These are phyloP conservation scores for Hapsidospora chrysogenum DNA, from an alignment of 495 filamentous ascomycete species.

Conservation along the genomic window DNA sequence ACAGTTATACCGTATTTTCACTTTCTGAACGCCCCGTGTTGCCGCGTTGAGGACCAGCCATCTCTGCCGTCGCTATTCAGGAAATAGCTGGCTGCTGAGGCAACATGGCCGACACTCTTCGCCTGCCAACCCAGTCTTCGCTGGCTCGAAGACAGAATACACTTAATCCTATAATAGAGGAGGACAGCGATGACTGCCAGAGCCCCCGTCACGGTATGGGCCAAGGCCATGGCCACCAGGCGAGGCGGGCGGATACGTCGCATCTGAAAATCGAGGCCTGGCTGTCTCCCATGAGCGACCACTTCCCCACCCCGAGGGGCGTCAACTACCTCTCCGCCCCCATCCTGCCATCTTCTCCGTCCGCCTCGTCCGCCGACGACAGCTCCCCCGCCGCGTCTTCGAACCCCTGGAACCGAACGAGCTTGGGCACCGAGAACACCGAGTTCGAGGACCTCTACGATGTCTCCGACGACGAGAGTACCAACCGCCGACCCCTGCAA, in stretches of 20 bases:
- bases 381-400: slow-evolving; percentile 33
- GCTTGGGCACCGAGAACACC: slow-evolving; percentile 35
- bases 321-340: slow-evolving; percentile 39
- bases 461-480: slow-evolving; percentile 47
- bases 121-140: slow-evolving; percentile 44
- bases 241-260: slow-evolving; percentile 22
- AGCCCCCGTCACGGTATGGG: slow-evolving; percentile 4
- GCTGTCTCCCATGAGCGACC: slow-evolving; percentile 40
- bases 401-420: slow-evolving; percentile 35
- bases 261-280: slow-evolving; percentile 33
- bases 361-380: slow-evolving; percentile 23
- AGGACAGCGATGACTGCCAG: slow-evolving; percentile 24
- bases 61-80: no score
- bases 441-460: slow-evolving; percentile 64
- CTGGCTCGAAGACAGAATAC: slow-evolving; percentile 47
- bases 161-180: slow-evolving; percentile 84
- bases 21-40: no score
- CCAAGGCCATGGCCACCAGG: slow-evolving; percentile 9
- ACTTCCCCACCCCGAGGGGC: slow-evolving; percentile 44
- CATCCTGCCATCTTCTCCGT: slow-evolving; percentile 28
- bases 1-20: neutral
- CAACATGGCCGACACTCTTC: slow-evolving; percentile 38
- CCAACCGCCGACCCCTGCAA: slow-evolving; percentile 1
- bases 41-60: no score
- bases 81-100: slow-evolving; percentile 20